Evolutionary conservation across 805 yeast species (phyloP), one percentile per base, ranked within the genome.

Genomic region (Teunomyces atbi): DNA sequence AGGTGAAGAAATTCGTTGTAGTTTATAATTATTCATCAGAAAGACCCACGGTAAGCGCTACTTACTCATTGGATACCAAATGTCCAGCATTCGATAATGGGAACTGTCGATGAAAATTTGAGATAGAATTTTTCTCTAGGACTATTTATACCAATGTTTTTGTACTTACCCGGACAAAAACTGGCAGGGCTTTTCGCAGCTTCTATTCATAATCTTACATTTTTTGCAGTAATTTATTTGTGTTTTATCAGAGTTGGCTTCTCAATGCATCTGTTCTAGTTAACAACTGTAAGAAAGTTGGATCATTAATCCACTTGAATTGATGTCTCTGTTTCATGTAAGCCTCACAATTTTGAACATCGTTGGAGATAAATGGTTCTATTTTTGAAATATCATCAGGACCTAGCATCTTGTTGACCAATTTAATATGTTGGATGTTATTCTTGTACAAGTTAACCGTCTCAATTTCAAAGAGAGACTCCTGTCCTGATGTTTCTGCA

Each of bases 1-100:
- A 81, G 86, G 78, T 81, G 86, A 81, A 81, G 86, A 81, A 81
- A 81, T 81, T 81, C 86, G 71, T 68, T 62, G 66, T 62, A 51
- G 59, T 61, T 57, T 49, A 50, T 56, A 54, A 52, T 50, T 50
- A 55, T 65, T 67, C 72, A 67, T 68, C 72, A 65, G 46, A 20
- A 20, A 36, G 26, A 36, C 39, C 39, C 39, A 11, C n/a, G 26
- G 13, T 13, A 19, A 20, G 39, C 21, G n/a, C 15, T 36, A 36
- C 39, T 36, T 36, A 36, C 39, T n/a, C 19, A 36, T 36, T 36
- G 39, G 39, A 18, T 20, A 36, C 39, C 40, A 12, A 13, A 10
- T 20, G 21, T 11, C 15, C 15, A 12, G 39, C 39, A 21, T n/a
- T 20, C n/a, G 39, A n/a, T 19, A 15, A 12, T 6, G 23, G 28